phyloP scores from a whole-genome alignment of 78 protist species.

The Bodo saltans region DNA sequence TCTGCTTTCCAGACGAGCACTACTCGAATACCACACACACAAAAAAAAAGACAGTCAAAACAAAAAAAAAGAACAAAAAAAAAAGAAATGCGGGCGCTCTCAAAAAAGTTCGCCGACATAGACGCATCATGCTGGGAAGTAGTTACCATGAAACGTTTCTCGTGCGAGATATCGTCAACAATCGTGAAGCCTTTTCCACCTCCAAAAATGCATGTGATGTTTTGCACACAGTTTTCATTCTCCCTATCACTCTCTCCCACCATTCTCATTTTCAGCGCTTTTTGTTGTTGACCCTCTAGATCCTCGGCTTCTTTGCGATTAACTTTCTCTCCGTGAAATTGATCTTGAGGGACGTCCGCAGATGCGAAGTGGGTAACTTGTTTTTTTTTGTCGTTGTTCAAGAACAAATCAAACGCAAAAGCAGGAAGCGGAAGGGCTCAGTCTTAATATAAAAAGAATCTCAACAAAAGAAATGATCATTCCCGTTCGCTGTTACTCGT shows the following conservation, averaged over 20 bases:
- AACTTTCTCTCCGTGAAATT: neutral
- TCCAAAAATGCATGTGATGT: too few relatives aligned
- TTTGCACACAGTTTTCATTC: too few relatives aligned
- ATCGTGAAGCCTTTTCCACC: too few relatives aligned
- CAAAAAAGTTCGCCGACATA: neutral
- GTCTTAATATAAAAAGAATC: neutral
- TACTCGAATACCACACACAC: neutral
- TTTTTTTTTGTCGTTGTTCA: neutral
- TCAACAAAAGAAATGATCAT: constrained; percentile 29
- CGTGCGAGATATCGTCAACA: too few relatives aligned
- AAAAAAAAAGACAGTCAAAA: neutral
- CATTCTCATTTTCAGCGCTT: too few relatives aligned
- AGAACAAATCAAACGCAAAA: neutral
- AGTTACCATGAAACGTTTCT: too few relatives aligned
- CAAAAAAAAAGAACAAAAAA: neutral
- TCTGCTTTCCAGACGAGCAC: neutral
- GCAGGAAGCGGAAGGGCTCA: neutral
- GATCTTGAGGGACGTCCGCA: too few relatives aligned
- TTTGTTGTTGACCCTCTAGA: neutral
- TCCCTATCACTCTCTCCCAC: too few relatives aligned
- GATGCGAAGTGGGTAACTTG: too few relatives aligned
- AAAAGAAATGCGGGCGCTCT: neutral
- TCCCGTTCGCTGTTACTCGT: constrained; percentile 84
- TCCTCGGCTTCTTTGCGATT: neutral
- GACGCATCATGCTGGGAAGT: neutral